Base-by-base conservation (phyloP, 1,284 basidiomycete species). In the Calocybe gambosa region DNA sequence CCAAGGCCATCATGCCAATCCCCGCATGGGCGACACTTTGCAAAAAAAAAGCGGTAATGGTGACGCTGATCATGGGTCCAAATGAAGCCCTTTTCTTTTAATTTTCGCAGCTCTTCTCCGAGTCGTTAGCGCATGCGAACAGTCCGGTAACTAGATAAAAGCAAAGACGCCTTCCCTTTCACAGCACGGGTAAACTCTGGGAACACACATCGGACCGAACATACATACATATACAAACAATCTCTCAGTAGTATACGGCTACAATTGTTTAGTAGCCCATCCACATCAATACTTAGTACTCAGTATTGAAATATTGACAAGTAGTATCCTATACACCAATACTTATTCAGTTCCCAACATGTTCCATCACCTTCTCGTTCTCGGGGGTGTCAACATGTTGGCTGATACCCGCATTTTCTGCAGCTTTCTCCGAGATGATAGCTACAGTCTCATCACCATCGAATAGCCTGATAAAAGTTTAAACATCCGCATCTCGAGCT, bases 391-490 rank as follows among this genome's bases (percentile, higher is more conserved):
- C 50, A 7, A 20, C 12, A 5, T 51, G 35, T 19, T 50, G 39
- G 2, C 19, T 21, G 8, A 53, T 40, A 20, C 45, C 51, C 9
- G 54, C 52, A 26, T 49, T 31, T 20, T 42, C 52, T 18, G 46
- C 54, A 29, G 54, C 54, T 28, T 46, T 47, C 13, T 56, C 58
- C 20, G 59, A 43, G 21, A 67, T 60, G 42, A 56, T 50, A 2
- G 57, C 54, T 6, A 64, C 58, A 5, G 58, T 62, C 5, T 66
- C 64, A 10, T 61, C 61, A 37, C 67, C 65, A 45, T 70, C 67
- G 56, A 70, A 65, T 40, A 61, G 52, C 9, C 60, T 63, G 34
- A 18, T 19, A 18, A 33, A 20, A 3, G 29, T n/a, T 5, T 31
- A 31, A 31, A 10, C 29, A 4, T 43, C 5, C 13, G 13, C 36